Base-by-base conservation (phyloP, 805 yeast genomes). In the Saturnispora kantuleensis region DNA sequence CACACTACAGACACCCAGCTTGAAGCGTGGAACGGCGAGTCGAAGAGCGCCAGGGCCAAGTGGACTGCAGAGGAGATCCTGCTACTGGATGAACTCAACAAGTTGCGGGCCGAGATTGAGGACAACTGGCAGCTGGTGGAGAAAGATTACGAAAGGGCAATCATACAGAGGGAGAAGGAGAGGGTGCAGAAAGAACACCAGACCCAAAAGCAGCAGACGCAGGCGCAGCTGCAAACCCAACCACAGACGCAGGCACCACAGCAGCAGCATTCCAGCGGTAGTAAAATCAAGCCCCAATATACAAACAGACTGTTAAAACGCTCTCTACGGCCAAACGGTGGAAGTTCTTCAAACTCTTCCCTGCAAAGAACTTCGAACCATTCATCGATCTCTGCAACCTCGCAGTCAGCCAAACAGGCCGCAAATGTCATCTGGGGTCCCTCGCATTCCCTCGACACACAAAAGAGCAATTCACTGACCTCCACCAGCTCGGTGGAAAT, bases 1-100 rank as follows among this genome's bases (percentile, higher is more conserved):
- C 41, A 43, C 10, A 38, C 74, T 39, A 68, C 79, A 2, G 67
- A 76, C 39, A 74, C 67, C 56, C 76, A 76, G 52, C 61, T 81
- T 36, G 84, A 79, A 16, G 48, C 58, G 44, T 52, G 82, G 52
- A 71, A 81, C 55, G 63, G 73, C 59, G 60, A 48, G 58, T 57
- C 55, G 56, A 56, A 29, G 48, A 12, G 8, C 3, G 12, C 10
- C 30, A 62, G 52, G 48, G 54, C 43, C 45, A 47, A 50, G 48
- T 42, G 74, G 53, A 54, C 73, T 0, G 68, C 66, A 3, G 79
- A 75, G 47, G 81, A 75, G 49, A 44, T 63, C 3, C 64, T 68
- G 49, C 53, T 74, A 8, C 52, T 65, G 31, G 71, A 63, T 42
- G 73, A 56, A 62, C 34, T 49, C 2, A 49, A 49, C 28, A 49